These are phyloP conservation scores for Casuarina glauca DNA, from an alignment of 306 rosid genomes.

Conservation along the genomic window DNA sequence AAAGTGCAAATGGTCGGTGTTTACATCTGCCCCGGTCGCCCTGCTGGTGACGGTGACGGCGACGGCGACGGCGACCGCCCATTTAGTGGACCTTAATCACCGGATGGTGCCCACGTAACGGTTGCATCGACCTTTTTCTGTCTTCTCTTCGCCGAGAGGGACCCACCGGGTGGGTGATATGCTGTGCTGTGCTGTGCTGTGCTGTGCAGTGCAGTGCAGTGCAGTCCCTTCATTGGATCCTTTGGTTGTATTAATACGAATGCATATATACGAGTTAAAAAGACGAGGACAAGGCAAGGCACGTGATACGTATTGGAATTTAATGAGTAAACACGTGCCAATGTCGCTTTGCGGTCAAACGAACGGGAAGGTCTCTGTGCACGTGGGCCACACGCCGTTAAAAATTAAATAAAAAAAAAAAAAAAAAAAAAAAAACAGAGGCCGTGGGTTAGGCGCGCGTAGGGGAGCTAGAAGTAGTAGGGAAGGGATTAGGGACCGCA, in stretches of 20 bases:
- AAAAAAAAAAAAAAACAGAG: not conserved
- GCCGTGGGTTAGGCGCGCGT: not conserved
- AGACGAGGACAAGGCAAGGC: too few species aligned
- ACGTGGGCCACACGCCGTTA: constrained; percentile 40
- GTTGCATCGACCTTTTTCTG: not conserved
- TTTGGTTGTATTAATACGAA: too few species aligned
- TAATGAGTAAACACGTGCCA: too few species aligned
- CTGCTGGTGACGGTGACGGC: not conserved
- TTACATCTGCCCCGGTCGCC: constrained; percentile 22
- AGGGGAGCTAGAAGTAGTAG: not conserved
- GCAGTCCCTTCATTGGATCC: too few species aligned
- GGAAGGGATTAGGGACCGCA: too few species aligned
- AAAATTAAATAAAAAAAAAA: not conserved
- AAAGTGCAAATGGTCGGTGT: constrained; percentile 38
- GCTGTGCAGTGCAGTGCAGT: too few species aligned
- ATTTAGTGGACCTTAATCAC: not conserved
- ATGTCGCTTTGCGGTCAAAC: too few species aligned
- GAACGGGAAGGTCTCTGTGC: constrained; percentile 2
- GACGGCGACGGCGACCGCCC: not conserved
- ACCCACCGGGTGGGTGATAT: too few species aligned
- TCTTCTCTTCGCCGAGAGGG: too few species aligned
- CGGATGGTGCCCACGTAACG: not conserved
- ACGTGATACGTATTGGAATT: too few species aligned
- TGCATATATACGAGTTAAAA: too few species aligned
- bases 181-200: too few species aligned